Conservation (phyloP, 2,329 filamentous ascomycete genomes). For the Lecanosticta acicola region DNA sequence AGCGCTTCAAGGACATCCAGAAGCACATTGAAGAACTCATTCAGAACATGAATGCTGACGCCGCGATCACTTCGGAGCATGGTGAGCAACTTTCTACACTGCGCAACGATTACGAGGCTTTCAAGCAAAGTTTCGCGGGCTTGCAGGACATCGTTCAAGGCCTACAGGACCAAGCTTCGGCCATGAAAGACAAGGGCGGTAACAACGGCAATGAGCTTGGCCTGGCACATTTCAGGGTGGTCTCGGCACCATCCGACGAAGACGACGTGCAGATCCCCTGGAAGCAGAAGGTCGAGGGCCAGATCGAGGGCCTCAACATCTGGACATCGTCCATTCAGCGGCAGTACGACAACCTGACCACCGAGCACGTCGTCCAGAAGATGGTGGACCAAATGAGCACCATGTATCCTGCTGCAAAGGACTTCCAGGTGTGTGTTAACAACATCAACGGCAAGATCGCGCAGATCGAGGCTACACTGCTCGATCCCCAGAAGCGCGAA, state of each 20-base stretch:
- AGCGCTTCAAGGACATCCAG: not conserved
- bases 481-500: not conserved
- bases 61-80: not conserved
- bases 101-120: not conserved
- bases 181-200: not conserved
- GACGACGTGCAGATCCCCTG: not conserved
- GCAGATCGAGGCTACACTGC: not conserved
- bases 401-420: slow-evolving; percentile 6
- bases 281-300: not conserved
- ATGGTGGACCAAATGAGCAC: slow-evolving; percentile 4
- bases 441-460: not conserved
- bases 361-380: slow-evolving; percentile 3
- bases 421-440: not conserved
- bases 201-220: not conserved
- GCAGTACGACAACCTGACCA: slow-evolving; percentile 7
- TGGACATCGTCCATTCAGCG: not conserved
- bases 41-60: not conserved
- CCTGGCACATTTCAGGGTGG: not conserved
- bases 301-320: not conserved
- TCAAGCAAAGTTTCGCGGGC: not conserved
- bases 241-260: not conserved
- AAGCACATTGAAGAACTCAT: too few relatives aligned
- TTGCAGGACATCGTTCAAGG: not conserved
- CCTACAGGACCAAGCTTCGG: too few relatives aligned
- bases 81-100: not conserved